Base-by-base conservation (phyloP, 805 yeast species). In the Maudiozyma bulderi region DNA sequence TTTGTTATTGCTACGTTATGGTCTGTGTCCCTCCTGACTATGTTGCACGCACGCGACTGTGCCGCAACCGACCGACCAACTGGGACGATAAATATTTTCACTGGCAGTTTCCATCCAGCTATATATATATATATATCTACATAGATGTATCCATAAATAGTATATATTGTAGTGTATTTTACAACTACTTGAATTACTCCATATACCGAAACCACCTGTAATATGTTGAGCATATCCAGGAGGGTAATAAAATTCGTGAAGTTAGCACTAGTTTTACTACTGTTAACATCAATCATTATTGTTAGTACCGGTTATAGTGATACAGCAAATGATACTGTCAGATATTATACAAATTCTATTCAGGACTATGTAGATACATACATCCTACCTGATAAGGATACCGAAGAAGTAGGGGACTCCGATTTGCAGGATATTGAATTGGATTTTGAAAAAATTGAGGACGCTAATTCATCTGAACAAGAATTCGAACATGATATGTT, bases 401-500 rank as follows among this genome's bases (percentile, higher is more conserved):
- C 11, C 1, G 35, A 29, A 15, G 30, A 39, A 10, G n/a, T 38
- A 8, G 11, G 15, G 3, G 34, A 45, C 4, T 20, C 13, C 3
- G 38, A 29, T 13, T 33, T 20, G 8, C 38, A 45, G 14, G 47
- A 39, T 32, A 30, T 34, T 8, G 43, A 38, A 29, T 26, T 9
- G 29, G 34, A 37, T 15, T n/a, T 37, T 28, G 26, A 35, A 30
- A 14, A 28, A 3, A n/a, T 14, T 11, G 38, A 31, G 29, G 40
- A 37, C n/a, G 15, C 13, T 31, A 39, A 45, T 38, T 10, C 37
- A 10, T 10, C n/a, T 3, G 48, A 39, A 8, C 40, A 46, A 6
- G 34, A 40, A 34, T 40, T 33, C 20, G 48, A 37, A 31, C 42
- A 45, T 26, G 47, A 45, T 39, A 33, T 45, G 28, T 45, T 30